Evolutionary conservation across 2,329 filamentous ascomycete genomes (phyloP).

Genomic region (Talaromyces atroroseus): DNA sequence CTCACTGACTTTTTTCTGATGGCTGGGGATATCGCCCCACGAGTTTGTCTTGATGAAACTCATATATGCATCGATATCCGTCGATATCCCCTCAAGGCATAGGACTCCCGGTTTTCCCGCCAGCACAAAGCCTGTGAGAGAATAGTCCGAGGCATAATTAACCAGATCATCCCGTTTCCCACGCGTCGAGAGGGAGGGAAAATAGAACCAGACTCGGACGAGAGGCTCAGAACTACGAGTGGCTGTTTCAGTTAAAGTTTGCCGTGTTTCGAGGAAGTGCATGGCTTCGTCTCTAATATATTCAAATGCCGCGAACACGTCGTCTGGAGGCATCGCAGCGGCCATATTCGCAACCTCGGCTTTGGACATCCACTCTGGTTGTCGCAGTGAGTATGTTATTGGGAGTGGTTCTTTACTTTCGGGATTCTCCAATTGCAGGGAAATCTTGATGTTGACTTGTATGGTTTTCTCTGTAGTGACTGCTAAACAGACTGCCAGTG

Average conservation of each 20-base stretch:
- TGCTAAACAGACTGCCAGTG: not conserved
- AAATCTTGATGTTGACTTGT: not conserved
- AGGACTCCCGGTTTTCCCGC: constrained; percentile 55
- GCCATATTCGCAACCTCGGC: constrained; percentile 40
- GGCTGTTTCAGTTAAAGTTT: not conserved
- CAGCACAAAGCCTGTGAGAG: constrained; percentile 54
- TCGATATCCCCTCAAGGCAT: constrained; percentile 21
- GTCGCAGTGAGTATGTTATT: constrained; percentile 31
- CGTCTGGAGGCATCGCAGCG: constrained; percentile 37
- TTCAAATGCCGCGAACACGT: constrained; percentile 45
- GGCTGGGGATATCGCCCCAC: constrained; percentile 57
- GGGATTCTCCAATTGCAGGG: not conserved
- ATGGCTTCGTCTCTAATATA: constrained; percentile 36
- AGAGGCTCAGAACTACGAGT: constrained; percentile 22
- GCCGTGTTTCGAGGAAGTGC: constrained; percentile 24
- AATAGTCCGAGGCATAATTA: constrained; percentile 47
- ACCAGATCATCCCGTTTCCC: constrained; percentile 56
- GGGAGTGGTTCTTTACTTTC: not conserved
- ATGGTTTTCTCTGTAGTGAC: not conserved
- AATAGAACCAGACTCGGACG: constrained; percentile 59
- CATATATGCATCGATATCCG: constrained; percentile 54
- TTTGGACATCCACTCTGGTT: constrained; percentile 50
- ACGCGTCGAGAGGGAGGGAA: constrained; percentile 56
- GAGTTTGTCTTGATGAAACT: constrained; percentile 59
- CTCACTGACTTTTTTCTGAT: constrained; percentile 60